Evolutionary conservation across 495 filamentous ascomycete species (phyloP).

Genomic region (Talaromyces wortmannii): DNA sequence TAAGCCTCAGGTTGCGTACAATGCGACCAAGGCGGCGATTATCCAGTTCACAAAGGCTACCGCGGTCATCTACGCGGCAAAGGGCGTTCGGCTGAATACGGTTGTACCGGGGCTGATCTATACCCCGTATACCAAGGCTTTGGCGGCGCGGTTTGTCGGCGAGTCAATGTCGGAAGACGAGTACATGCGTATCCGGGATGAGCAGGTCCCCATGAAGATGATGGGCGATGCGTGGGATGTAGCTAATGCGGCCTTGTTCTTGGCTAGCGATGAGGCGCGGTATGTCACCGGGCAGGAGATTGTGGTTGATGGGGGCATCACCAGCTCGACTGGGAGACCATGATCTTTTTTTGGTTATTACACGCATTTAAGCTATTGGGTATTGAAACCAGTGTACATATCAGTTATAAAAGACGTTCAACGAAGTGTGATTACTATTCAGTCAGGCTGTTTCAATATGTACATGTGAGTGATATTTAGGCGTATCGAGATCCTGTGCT

Average conservation of each 20-base stretch:
- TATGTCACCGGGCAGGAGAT: conserved; percentile 50
- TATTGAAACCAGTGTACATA: neutral
- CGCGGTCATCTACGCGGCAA: conserved; percentile 40
- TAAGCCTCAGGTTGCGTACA: conserved; percentile 45
- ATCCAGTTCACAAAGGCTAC: conserved; percentile 42
- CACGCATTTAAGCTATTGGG: neutral
- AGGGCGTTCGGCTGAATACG: conserved; percentile 41
- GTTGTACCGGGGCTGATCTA: conserved; percentile 47
- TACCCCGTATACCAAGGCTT: conserved; percentile 35
- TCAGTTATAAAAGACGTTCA: too few relatives aligned
- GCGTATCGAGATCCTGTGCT: neutral
- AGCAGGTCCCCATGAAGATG: conserved; percentile 27
- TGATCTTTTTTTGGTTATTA: neutral
- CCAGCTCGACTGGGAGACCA: conserved; percentile 17
- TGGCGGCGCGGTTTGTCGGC: conserved; percentile 34
- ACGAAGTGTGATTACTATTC: neutral
- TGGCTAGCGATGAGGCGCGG: conserved; percentile 38
- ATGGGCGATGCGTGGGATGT: conserved; percentile 47
- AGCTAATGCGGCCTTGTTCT: conserved; percentile 42
- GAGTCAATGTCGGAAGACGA: conserved; percentile 23
- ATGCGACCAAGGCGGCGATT: conserved; percentile 43
- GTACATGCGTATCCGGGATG: conserved; percentile 27
- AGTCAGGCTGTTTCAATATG: neutral
- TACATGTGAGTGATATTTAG: neutral
- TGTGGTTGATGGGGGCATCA: conserved; percentile 48